Base-by-base conservation (phyloP, 2,329 filamentous ascomycete species). In the Cercospora berteroae region DNA sequence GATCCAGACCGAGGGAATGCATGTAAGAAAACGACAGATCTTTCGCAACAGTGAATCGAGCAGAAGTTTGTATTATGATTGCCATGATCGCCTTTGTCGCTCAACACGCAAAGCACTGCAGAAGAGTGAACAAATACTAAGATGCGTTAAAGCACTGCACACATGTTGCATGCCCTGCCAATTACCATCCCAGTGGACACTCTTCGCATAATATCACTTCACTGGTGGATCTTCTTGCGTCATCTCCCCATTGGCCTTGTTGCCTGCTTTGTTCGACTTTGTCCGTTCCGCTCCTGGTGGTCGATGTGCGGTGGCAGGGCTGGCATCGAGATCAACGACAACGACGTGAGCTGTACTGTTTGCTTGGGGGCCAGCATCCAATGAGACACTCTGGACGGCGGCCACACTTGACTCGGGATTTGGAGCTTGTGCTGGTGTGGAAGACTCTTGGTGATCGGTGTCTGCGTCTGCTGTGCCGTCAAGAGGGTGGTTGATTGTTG, bases 301-400 rank as follows among this genome's bases (percentile, higher is more conserved):
- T 1, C 48, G 25, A 1, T 31, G 48, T 5, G 64, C 64, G 25
- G 58, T 66, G n/a, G 64, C 64, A 20, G 61, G 61, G 23, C 61
- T 64, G 52, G 61, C 61, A 64, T 64, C 61, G 2, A 52, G 61
- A 20, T 64, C 61, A 7, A 64, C 48, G 20, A 58, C 36, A 36
- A 58, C 55, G n/a, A 58, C 55, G 25, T 31, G 27, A 33, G 55
- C 55, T 13, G 36, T 58, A 27, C 25, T 20, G 23, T n/a, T 10
- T 25, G 52, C 31, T 0, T 6, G 20, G 5, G 61, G 61, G 5
- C 31, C 33, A 5, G 31, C 13, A 12, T 9, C 6, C 12, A 52
- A 33, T 9, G 29, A 1, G 6, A 52, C 7, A 16, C 5, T 52
- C 23, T 52, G 48, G 0, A 16, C 7, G 7, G 48, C 48, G 3